phyloP scores from a whole-genome alignment of 179 eudicot species.

The Gypsophila paniculata region DNA sequence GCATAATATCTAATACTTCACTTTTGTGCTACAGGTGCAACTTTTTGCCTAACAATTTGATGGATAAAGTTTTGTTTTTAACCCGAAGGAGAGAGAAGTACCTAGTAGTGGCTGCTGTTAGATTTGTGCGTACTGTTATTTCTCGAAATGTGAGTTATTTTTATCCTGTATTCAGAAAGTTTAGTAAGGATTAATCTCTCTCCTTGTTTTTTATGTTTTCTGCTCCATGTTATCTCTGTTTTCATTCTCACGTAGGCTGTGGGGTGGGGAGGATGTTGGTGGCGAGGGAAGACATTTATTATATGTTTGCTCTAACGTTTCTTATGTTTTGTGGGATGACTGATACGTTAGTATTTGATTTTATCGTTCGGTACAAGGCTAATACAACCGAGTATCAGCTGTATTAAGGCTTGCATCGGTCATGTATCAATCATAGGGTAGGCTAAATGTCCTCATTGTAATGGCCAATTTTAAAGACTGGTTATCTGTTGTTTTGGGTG shows the following conservation, averaged over 20 bases:
- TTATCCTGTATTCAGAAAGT: constrained; percentile 5
- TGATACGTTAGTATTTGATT: too few relatives aligned
- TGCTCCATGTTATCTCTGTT: neutral
- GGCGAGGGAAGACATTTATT: neutral
- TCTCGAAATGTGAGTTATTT: constrained; percentile 69
- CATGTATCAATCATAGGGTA: neutral
- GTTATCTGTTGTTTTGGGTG: neutral
- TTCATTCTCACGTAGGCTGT: neutral
- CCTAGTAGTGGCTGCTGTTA: constrained; percentile 81
- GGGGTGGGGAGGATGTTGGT: neutral
- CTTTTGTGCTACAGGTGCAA: constrained; percentile 55
- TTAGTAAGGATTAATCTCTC: neutral
- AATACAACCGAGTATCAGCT: too few relatives aligned
- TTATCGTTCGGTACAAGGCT: too few relatives aligned
- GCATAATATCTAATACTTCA: constrained; percentile 5
- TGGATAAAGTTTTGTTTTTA: constrained; percentile 69
- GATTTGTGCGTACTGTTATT: constrained; percentile 73
- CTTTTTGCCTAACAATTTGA: constrained; percentile 64
- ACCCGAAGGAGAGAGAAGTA: constrained; percentile 75
- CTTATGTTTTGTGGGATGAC: neutral
- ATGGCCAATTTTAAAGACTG: neutral
- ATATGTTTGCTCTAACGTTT: neutral
- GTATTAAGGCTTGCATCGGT: neutral
- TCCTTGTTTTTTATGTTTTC: neutral
- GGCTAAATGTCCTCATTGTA: neutral